A percentile compares a stretch with the other conserved stretches of the same genome.
Evolutionary conservation across 164 flowering plant genomes (phyloP).

Genomic region (Tetrastigma voinierianum): DNA sequence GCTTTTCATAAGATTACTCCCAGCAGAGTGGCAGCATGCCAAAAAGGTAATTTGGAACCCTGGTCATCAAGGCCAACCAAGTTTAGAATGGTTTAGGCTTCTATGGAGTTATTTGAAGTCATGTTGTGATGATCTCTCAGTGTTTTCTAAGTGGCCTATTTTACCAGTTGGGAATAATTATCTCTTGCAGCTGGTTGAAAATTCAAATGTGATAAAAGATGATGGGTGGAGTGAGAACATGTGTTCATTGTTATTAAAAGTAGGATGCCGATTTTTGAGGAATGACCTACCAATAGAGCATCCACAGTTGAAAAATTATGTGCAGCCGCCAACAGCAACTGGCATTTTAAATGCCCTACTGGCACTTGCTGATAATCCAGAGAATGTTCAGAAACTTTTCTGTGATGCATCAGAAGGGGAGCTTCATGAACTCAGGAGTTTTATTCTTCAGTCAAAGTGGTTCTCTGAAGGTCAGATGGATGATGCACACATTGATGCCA

Average conservation of each 20-base stretch:
- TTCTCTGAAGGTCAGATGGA: slow-evolving; percentile 59
- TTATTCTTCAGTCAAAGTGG: slow-evolving; percentile 94
- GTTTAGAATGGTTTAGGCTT: slow-evolving; percentile 71
- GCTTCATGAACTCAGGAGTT: slow-evolving; percentile 84
- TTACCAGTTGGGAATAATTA: slow-evolving; percentile 62
- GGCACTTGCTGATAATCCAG: slow-evolving; percentile 47
- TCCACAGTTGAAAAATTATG: slow-evolving; percentile 66
- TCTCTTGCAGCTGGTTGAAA: slow-evolving; percentile 67
- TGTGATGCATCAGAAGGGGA: slow-evolving; percentile 68
- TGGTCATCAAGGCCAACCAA: slow-evolving; percentile 74
- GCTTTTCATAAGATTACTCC: slow-evolving; percentile 63
- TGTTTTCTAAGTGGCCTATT: slow-evolving; percentile 87
- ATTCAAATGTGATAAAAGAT: slow-evolving; percentile 74
- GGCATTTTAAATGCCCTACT: slow-evolving; percentile 82
- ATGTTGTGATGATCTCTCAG: slow-evolving; percentile 69
- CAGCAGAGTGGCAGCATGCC: slow-evolving; percentile 75
- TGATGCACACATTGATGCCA: slow-evolving; percentile 43
- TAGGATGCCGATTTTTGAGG: slow-evolving; percentile 77
- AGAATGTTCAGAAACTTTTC: slow-evolving; percentile 52
- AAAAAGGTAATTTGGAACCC: slow-evolving; percentile 78
- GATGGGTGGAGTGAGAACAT: slow-evolving; percentile 99
- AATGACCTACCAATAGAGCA: slow-evolving; percentile 69
- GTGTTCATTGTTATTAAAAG: slow-evolving; percentile 69
- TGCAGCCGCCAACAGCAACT: slow-evolving; percentile 72
- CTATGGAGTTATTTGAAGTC: slow-evolving; percentile 80